Evolutionary conservation across 2,329 filamentous ascomycete genomes (phyloP), one percentile per base, ranked within the genome.

Genomic region (Annulohypoxylon truncatum): DNA sequence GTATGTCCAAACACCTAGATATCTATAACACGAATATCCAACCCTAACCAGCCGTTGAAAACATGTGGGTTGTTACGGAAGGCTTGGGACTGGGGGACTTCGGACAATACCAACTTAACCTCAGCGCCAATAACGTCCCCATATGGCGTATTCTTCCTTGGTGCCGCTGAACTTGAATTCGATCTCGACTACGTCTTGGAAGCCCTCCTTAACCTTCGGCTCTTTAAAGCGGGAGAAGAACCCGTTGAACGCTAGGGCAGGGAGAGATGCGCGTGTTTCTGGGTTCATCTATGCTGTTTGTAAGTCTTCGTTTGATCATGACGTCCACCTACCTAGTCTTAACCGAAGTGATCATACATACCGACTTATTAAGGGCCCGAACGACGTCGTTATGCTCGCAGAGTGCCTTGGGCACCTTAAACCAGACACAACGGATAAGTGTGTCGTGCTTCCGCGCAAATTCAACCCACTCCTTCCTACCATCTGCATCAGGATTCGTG

Each of bases 301-400:
- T 10, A 4, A 44, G 40, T 44, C 20, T 8, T 12, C 13, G n/a
- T 35, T 64, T 12, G 57, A 57, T 3, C 33, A 38, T 8, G 24
- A 7, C 26, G 8, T 15, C 26, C 15, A 8, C n/a, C 15, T 22
- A 8, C n/a, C 15, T 22, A 35, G 47, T 22, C 4, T 22, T 18
- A 40, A 40, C 6, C 12, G n/a, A 13, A 35, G 9, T 40, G 26
- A 26, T 8, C 50, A 3, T 44, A 74, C 76, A 18, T 71, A 82
- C 78, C 20, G 69, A 42, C 53, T 78, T 77, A 72, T 89, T 90
- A 74, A 94, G 82, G 1, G 93, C 88, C 65, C 96, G 87, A 51
- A 97, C 92, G 1, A 87, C 88, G 75, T 97, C 92, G 76, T 99
- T 99, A 81, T 99, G 96, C 77, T 94, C 89, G 71, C 87, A 89